Evolutionary conservation across 1,139 yeast genomes (phyloP), one percentile per base, ranked within the genome.

Genomic region (Debaryomyces coudertii): DNA sequence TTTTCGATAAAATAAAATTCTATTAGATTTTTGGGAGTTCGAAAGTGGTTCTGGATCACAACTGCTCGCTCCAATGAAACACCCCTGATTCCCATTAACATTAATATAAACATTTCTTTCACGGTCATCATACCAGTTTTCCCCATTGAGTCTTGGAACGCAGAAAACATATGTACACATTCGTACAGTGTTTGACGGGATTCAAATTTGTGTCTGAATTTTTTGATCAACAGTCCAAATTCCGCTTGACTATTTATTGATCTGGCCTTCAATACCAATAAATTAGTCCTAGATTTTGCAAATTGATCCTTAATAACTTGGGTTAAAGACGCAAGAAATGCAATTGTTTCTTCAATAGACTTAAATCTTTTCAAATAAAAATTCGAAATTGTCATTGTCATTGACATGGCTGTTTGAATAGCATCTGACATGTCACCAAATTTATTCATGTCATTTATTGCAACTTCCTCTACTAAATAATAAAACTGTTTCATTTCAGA

Each of bases 31-130:
- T 68, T 65, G 0, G 96, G 96, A 0, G 96, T 88, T 5, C 79
- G 77, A 55, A 76, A 90, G 37, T 72, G 61, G 40, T 65, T 70
- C 62, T 92, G 98, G 7, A 95, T 82, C 3, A 82, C 81, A 8
- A 83, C 62, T 0, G 99, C 99, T 61, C 87, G 89, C 51, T 92
- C 97, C 36, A 90, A 68, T 0, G 96, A 82, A 0, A 93, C 74
- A 0, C 99, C 99, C 48, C 80, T 77, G 2, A 87, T 77, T 1
- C 92, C 77, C 87, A 90, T 82, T 22, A 95, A 73, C 85, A 90
- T 83, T 39, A 80, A 72, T 2, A 90, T 69, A 55, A 82, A 93
- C 55, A 90, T 69, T 53, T 93, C 97, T 39, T 82, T 82, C 0
- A 90, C 82, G 0, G 96, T 87, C 59, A 80, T 73, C 73, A 85